Conservation (phyloP, 148 eudicot species). For the Chenopodium quinoa region DNA sequence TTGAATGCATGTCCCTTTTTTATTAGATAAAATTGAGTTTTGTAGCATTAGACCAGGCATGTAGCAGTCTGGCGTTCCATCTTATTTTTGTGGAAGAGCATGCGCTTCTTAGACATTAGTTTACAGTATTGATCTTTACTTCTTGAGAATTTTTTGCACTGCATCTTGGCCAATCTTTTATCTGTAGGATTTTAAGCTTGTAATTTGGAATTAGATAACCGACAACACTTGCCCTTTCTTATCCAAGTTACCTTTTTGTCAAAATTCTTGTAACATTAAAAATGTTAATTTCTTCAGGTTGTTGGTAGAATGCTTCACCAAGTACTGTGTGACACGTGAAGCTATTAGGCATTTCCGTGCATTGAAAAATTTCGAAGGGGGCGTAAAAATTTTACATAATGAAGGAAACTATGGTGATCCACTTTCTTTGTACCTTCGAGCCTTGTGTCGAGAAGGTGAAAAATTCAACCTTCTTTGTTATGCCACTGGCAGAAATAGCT, state of each 20-base stretch:
- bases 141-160: conserved; percentile 2
- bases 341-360: conserved; percentile 98
- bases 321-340: conserved; percentile 80
- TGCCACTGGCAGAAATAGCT: not conserved
- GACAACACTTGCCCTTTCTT: not conserved
- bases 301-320: conserved; percentile 94
- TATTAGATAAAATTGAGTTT: not conserved
- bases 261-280: conserved; percentile 1
- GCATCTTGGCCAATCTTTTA: not conserved
- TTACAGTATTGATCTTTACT: conserved; percentile 1
- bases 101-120: not conserved
- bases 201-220: not conserved
- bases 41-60: not conserved
- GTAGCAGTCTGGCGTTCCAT: not conserved
- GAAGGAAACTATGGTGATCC: conserved; percentile 92
- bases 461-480: not conserved
- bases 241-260: conserved; percentile 1
- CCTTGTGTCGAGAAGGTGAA: conserved; percentile 88
- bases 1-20: not conserved
- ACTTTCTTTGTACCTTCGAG: conserved; percentile 93
- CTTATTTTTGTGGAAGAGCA: not conserved
- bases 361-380: conserved; percentile 68
- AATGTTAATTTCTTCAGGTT: conserved; percentile 44
- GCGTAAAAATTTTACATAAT: conserved; percentile 58
- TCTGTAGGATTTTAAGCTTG: not conserved